A percentile compares a stretch with the other conserved stretches of the same genome.
phyloP scores from a whole-genome alignment of 2,329 filamentous ascomycete genomes.

The Scedosporium boydii region DNA sequence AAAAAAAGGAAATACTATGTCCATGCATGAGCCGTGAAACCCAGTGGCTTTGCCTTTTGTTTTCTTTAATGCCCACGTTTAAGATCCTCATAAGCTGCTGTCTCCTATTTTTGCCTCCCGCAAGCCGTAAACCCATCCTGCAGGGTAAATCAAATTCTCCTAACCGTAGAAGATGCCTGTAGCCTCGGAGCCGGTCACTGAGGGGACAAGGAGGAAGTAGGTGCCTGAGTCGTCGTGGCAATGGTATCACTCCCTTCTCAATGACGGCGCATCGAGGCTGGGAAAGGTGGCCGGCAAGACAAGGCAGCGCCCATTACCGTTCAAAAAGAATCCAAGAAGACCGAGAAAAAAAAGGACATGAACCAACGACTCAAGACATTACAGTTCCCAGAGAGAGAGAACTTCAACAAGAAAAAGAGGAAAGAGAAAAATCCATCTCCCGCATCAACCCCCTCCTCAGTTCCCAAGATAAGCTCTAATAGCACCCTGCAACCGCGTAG shows the following conservation, averaged over 20 bases:
- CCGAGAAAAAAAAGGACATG: neutral
- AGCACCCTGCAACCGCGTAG: slow-evolving; percentile 69
- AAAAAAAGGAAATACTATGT: neutral
- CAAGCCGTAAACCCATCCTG: neutral
- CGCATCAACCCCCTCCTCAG: slow-evolving; percentile 22
- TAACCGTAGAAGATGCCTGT: no score
- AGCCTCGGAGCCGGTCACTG: neutral
- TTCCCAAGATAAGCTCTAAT: slow-evolving; percentile 55
- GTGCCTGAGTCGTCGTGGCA: neutral
- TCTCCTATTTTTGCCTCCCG: neutral
- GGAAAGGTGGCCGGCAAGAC: neutral
- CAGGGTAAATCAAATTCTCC: no score
- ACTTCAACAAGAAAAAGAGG: neutral
- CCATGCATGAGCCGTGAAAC: neutral
- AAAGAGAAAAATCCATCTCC: slow-evolving; percentile 19
- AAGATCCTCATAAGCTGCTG: neutral
- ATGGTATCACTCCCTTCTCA: neutral
- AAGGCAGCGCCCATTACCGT: neutral
- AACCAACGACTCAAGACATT: neutral
- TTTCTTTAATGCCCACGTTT: neutral
- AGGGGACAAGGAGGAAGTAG: neutral
- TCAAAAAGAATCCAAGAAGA: neutral
- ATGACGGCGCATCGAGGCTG: neutral
- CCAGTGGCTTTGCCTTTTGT: neutral
- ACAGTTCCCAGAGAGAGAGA: neutral